phyloP scores from a whole-genome alignment of 805 yeast species.

The Myxozyma vanderwaltii region DNA sequence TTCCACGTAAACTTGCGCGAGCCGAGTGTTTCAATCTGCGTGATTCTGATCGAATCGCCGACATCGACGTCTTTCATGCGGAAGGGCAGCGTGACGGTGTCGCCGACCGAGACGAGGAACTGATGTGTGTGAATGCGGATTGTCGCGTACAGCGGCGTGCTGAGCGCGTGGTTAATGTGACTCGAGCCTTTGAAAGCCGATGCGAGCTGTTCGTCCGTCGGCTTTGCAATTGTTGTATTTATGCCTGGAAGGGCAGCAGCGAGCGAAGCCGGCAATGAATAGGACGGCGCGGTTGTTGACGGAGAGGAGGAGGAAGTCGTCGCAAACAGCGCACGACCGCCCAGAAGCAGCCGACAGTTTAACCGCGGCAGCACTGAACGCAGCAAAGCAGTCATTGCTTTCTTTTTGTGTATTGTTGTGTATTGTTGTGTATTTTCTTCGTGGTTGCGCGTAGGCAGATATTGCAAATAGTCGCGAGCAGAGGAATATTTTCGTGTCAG shows the following conservation, averaged over 20 bases:
- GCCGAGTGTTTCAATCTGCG: constrained; percentile 79
- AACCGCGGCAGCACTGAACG: too few relatives aligned
- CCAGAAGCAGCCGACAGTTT: too few relatives aligned
- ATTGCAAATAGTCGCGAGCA: background rate
- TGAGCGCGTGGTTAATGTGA: constrained; percentile 11
- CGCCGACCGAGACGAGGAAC: constrained; percentile 89
- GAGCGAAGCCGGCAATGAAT: constrained; percentile 1
- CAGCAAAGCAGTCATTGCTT: constrained; percentile 5
- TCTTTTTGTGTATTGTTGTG: background rate
- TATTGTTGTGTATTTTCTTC: background rate
- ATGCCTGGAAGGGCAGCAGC: background rate
- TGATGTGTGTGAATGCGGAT: constrained; percentile 81
- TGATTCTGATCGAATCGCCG: constrained; percentile 78
- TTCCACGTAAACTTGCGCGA: constrained; percentile 76
- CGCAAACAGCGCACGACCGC: too few relatives aligned
- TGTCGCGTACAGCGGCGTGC: constrained; percentile 69
- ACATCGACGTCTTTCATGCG: constrained; percentile 72
- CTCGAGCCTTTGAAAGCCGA: constrained; percentile 18
- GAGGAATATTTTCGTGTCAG: constrained; percentile 10
- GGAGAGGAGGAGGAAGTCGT: background rate
- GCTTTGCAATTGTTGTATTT: constrained; percentile 22
- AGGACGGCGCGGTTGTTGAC: background rate
- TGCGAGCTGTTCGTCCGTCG: constrained; percentile 18
- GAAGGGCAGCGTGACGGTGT: constrained; percentile 76
- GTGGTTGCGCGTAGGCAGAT: background rate